Conservation (phyloP, 441 rosid genomes). For the Adansonia rubrostipa region DNA sequence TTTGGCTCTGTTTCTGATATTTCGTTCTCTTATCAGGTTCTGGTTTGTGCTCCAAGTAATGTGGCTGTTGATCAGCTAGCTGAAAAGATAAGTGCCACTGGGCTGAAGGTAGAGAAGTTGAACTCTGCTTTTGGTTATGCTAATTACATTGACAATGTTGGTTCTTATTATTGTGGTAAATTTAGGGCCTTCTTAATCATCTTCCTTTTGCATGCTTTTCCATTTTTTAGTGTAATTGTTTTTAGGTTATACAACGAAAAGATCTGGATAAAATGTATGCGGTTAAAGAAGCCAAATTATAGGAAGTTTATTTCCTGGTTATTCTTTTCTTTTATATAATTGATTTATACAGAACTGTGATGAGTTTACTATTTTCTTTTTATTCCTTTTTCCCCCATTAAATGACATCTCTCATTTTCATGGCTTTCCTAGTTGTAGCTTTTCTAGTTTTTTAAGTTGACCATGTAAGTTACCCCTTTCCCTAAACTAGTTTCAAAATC, state of each 20-base stretch:
- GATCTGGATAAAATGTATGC: not conserved
- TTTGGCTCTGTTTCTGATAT: conserved; percentile 22
- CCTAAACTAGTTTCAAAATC: not conserved
- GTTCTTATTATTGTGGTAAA: not conserved
- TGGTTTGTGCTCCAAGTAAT: conserved; percentile 99
- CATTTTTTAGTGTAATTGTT: not conserved
- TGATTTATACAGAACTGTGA: not conserved
- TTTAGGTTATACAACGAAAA: not conserved
- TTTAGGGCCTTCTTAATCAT: conserved; percentile 10
- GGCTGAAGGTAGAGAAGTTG: conserved; percentile 69
- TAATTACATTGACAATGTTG: conserved; percentile 20
- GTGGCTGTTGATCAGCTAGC: conserved; percentile 99
- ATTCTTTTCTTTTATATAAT: not conserved
- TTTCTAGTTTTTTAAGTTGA: conserved; percentile 5
- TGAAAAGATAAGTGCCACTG: conserved; percentile 98
- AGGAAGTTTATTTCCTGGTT: not conserved
- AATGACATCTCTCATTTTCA: not conserved
- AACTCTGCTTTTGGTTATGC: conserved; percentile 6
- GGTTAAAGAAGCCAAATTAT: not conserved
- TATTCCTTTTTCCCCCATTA: not conserved
- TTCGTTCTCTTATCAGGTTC: conserved; percentile 59
- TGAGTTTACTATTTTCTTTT: not conserved
- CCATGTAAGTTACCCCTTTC: not conserved
- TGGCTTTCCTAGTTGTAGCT: not conserved
- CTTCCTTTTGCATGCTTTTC: not conserved